Base-by-base conservation (phyloP, 2,329 filamentous ascomycete species). In the Trichoderma harzianum region DNA sequence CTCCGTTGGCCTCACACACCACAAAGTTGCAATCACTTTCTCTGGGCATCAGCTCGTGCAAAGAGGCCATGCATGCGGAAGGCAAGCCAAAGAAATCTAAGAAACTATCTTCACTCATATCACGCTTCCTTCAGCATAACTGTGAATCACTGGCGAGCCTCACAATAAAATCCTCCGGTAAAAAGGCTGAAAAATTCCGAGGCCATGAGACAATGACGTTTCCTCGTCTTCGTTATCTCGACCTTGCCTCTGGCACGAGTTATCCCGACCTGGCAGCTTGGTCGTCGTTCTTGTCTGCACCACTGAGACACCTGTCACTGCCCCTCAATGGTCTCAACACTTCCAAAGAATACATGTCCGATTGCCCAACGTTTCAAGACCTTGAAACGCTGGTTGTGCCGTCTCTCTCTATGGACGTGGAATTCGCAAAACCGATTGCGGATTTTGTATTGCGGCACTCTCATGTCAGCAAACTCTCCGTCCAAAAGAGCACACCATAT, bases 351-450 rank as follows among this genome's bases (percentile, higher is more conserved):
- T 26, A 11, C 6, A 18, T 69, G 5, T 14, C 36, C 0, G 28
- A 16, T 10, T 61, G 53, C 26, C 53, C 47, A 18, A 55, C 55
- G 3, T 36, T 69, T 30, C 16, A 5, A 3, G 7, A 61, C 5
- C 66, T 69, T 34, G 36, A 69, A 32, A 69, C 66, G 10, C 36
- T 69, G n/a, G 55, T 69, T 24, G 36, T 69, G 7, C 36, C 66
- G n/a, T n/a, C 4, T 32, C 36, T 69, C n/a, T 18, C 8, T 18
- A 67, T 47, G 18, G 24, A 60, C 26, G 34, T 5, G 21, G 24
- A 16, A 21, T 16, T 10, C 14, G 55, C 24, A 24, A 14, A 32
- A 16, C 16, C 34, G 1, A 51, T 61, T 7, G 16, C 60, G 2
- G 16, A 47, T 10, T 61, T 69, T 32, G 32, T 69, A 8, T 69